A percentile compares a stretch with the other conserved stretches of the same genome.
Conservation (phyloP, 768 basidiomycete species). For the Boletus speciosus region DNA sequence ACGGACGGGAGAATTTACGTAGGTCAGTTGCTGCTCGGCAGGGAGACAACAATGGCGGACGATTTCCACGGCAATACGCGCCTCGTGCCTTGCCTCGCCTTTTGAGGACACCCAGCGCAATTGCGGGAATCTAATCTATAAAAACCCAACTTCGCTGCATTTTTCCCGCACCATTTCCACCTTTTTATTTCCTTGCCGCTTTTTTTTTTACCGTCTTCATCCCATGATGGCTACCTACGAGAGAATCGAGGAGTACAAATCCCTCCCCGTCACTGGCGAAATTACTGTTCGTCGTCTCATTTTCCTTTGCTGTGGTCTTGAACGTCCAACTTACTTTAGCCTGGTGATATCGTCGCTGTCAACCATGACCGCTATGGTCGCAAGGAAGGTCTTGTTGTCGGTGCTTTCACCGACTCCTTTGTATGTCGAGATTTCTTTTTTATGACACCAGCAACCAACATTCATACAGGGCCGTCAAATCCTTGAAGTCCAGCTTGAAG, state of each 20-base stretch:
- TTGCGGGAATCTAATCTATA: conserved; percentile 47
- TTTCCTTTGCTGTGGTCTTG: background rate
- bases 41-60: conserved; percentile 15
- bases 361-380: conserved; percentile 58
- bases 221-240: conserved; percentile 39
- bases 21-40: conserved; percentile 8
- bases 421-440: conserved; percentile 40
- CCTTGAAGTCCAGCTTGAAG: conserved; percentile 77
- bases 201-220: conserved; percentile 21
- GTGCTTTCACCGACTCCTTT: conserved; percentile 64
- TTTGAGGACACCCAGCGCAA: conserved; percentile 14
- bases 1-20: conserved; percentile 10
- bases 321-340: conserved; percentile 35
- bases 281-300: conserved; percentile 30
- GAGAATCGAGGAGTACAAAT: conserved; percentile 29
- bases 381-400: conserved; percentile 78
- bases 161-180: conserved; percentile 24
- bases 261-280: conserved; percentile 30
- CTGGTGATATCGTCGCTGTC: conserved; percentile 80
- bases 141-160: conserved; percentile 34
- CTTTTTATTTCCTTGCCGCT: conserved; percentile 26
- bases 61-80: conserved; percentile 28
- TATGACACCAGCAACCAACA: background rate
- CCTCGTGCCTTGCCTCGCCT: conserved; percentile 54
- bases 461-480: conserved; percentile 69